Base-by-base conservation (phyloP, 345 rosid genomes). In the Melaleuca alternifolia region DNA sequence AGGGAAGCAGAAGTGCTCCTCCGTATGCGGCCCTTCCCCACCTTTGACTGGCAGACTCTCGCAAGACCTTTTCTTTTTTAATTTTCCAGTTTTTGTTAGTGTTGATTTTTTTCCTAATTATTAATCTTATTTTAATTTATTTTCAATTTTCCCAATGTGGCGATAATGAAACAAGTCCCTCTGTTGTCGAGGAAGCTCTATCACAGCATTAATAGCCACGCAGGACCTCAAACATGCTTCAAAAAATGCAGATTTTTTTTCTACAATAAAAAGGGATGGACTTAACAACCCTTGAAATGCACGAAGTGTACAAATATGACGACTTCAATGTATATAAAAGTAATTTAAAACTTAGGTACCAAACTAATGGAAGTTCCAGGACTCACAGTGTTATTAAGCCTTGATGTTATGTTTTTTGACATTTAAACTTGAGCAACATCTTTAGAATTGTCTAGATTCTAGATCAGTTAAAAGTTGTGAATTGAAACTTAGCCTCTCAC, bases 131-230 rank as follows among this genome's bases (percentile, higher is more conserved):
- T 0, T 23, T 56, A 1, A 2, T 57, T 24, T 5, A 6, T 28
- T 62, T 14, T 30, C 33, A 57, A 57, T 11, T 57, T 57, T 26
- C 11, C 23, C 1, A 0, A 11, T 5, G 3, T 26, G 65, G 30
- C 30, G 26, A 57, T 26, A 2, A 30, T 26, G 8, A 57, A 57
- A 57, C 0, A 11, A 7, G 30, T 57, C 65, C 30, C 65, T 0
- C 26, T 11, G 4, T 26, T 15, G 15, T 26, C 26, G 65, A 57
- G 65, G 33, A 57, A 11, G 65, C 30, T 26, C 30, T 7, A 11
- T 57, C 65, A 57, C 33, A 0, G 0, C 0, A 1, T 11, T 0
- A 26, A 57, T 4, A 2, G 0, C 30, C 33, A 26, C 6, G 33
- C 0, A 5, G 0, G 8, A n/a, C n/a, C n/a, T n/a, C n/a, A n/a